These are phyloP conservation scores for Ampelocalamus luodianensis DNA, from an alignment of 176 grass and related monocot genomes.

Conservation along the genomic window DNA sequence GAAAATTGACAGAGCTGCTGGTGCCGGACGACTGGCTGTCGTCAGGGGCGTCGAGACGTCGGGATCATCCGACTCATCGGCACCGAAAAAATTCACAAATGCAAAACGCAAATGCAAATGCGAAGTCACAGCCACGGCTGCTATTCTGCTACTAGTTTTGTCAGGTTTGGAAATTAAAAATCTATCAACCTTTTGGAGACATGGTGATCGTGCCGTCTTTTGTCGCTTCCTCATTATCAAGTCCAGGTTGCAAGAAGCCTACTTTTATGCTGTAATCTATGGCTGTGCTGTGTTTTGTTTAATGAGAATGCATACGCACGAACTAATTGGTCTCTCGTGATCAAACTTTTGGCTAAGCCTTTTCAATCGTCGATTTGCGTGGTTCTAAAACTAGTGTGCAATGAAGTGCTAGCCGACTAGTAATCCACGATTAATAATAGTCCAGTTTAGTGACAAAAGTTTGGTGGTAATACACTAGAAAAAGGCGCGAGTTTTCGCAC, in stretches of 20 bases:
- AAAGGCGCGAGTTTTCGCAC: not conserved
- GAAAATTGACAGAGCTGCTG: not conserved
- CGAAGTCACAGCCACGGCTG: not conserved
- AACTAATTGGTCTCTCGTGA: not conserved
- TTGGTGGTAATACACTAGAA: constrained; percentile 21
- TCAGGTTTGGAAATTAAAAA: constrained; percentile 6
- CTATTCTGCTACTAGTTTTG: not conserved
- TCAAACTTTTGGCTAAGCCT: constrained; percentile 12
- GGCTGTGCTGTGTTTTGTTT: not conserved
- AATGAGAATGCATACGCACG: not conserved
- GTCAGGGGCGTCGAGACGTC: constrained; percentile 32
- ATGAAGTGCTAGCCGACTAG: constrained; percentile 27
- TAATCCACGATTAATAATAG: not conserved
- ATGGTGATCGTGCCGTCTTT: not conserved
- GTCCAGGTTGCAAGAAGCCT: not conserved
- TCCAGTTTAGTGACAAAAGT: not conserved
- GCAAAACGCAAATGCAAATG: not conserved
- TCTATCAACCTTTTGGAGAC: not conserved
- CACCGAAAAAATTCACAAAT: constrained; percentile 23
- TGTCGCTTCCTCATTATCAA: not conserved
- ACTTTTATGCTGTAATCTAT: not conserved
- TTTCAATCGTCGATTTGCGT: not conserved
- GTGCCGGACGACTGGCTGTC: constrained; percentile 15
- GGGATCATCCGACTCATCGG: constrained; percentile 49
- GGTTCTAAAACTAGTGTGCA: not conserved